These are phyloP conservation scores for Durotheca rogersii DNA, from an alignment of 495 filamentous ascomycete species.

Conservation along the genomic window DNA sequence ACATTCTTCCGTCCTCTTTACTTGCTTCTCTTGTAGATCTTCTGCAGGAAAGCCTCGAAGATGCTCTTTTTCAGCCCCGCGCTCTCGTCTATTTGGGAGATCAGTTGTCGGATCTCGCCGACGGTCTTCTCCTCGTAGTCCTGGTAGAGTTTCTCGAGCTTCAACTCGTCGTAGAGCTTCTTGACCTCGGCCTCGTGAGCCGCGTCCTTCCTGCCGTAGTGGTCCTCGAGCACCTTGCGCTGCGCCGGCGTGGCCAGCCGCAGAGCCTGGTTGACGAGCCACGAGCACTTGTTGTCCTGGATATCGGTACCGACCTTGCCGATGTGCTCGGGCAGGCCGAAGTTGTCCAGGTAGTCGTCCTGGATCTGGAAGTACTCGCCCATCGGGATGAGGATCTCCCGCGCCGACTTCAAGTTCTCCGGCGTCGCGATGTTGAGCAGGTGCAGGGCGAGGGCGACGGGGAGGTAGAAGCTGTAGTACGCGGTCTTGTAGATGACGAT, in stretches of 20 bases:
- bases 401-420: constrained; percentile 79
- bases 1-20: no score
- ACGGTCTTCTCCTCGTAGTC: constrained; percentile 87
- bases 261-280: constrained; percentile 93
- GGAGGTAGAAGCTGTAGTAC: constrained; percentile 98
- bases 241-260: constrained; percentile 74
- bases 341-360: constrained; percentile 98
- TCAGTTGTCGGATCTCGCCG: constrained; percentile 68
- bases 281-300: constrained; percentile 98
- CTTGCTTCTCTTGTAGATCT: constrained; percentile 97
- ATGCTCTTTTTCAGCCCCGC: constrained; percentile 85
- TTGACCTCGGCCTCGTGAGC: constrained; percentile 80
- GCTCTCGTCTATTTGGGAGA: constrained; percentile 76
- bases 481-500: constrained; percentile 99
- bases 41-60: constrained; percentile 85
- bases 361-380: constrained; percentile 99
- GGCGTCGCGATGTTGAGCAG: constrained; percentile 77
- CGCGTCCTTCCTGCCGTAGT: constrained; percentile 88
- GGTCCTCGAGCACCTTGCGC: constrained; percentile 73
- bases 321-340: constrained; percentile 83
- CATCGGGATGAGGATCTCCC: constrained; percentile 94
- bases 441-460: constrained; percentile 86
- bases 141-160: constrained; percentile 76
- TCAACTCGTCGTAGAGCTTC: constrained; percentile 79
- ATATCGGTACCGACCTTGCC: constrained; percentile 99